Evolutionary conservation across 2,329 filamentous ascomycete species (phyloP).

Genomic region (Chalara sp.): DNA sequence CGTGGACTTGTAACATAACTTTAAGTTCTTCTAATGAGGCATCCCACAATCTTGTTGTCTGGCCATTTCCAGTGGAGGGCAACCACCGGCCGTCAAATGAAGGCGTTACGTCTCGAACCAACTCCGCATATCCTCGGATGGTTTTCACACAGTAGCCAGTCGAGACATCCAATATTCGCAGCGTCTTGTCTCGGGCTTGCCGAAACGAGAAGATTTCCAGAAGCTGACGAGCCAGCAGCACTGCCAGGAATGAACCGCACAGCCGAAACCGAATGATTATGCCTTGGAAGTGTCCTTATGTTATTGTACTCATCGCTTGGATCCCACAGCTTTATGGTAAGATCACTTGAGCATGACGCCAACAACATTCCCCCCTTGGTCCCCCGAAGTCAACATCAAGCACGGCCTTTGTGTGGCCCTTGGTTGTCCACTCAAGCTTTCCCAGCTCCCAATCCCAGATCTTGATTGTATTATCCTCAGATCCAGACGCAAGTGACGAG

Average conservation of each 20-base stretch:
- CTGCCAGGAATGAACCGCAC: constrained; percentile 84
- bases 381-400: constrained; percentile 88
- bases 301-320: constrained; percentile 92
- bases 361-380: constrained; percentile 70
- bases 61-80: constrained; percentile 76
- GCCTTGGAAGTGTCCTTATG: constrained; percentile 81
- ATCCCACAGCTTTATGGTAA: constrained; percentile 95
- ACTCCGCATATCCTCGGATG: constrained; percentile 77
- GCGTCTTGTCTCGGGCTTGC: constrained; percentile 77
- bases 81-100: constrained; percentile 79
- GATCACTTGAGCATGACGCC: constrained; percentile 64
- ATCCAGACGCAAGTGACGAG: constrained; percentile 82
- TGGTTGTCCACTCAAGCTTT: constrained; percentile 82
- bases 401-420: constrained; percentile 85
- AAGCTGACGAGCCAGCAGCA: constrained; percentile 68
- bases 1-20: constrained; percentile 75
- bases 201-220: constrained; percentile 78
- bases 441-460: constrained; percentile 97
- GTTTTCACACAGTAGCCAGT: constrained; percentile 91
- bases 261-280: constrained; percentile 86
- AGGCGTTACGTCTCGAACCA: constrained; percentile 84
- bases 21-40: constrained; percentile 67
- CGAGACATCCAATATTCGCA: constrained; percentile 87
- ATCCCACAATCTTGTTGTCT: constrained; percentile 80
- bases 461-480: constrained; percentile 90